Base-by-base conservation (phyloP, 2,329 filamentous ascomycete species). In the Penicillium sp. region DNA sequence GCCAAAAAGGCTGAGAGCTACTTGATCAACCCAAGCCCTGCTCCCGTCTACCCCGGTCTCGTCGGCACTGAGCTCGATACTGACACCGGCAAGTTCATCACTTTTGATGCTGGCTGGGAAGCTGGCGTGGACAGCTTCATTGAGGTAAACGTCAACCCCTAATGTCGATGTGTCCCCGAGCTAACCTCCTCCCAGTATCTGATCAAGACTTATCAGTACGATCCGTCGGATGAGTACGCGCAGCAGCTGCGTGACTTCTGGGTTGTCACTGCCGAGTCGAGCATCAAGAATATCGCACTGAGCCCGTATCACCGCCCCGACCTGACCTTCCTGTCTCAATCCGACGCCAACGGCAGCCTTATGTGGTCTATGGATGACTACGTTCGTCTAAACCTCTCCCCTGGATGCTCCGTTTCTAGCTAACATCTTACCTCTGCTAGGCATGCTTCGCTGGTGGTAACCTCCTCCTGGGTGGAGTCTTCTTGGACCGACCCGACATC, bases 361-460 rank as follows among this genome's bases (percentile, higher is more conserved):
- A 61, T 55, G 51, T 58, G 54, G 55, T 40, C 48, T 18, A 62
- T 60, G 55, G 58, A 63, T 52, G 60, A 63, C 40, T 61, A 61
- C 38, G 56, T 61, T 25, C 8, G 53, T 48, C 8, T 22, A 2
- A 46, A 25, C 7, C 5, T 13, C 11, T n/a, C 6, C 11, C 10
- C 20, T 18, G 13, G 6, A 38, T 39, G 4, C 5, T 16, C 20
- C 20, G 14, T 8, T 24, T 20, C 46, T 47, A 38, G 55, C 16
- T 0, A 8, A 44, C 18, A 33, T 50, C 10, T 6, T 7, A 18
- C n/a, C 9, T 25, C 11, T 22, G 18, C 20, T 42, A 61, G 54
- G 46, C 56, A 11, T 63, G 60, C 48, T 63, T 63, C 41, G 58
- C 60, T n/a, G 60, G 60, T 16, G 60, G 60, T 2, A 63, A 63